Evolutionary conservation across 352 stramenopile genomes (phyloP).

Genomic region (Globisporangium paddicum): DNA sequence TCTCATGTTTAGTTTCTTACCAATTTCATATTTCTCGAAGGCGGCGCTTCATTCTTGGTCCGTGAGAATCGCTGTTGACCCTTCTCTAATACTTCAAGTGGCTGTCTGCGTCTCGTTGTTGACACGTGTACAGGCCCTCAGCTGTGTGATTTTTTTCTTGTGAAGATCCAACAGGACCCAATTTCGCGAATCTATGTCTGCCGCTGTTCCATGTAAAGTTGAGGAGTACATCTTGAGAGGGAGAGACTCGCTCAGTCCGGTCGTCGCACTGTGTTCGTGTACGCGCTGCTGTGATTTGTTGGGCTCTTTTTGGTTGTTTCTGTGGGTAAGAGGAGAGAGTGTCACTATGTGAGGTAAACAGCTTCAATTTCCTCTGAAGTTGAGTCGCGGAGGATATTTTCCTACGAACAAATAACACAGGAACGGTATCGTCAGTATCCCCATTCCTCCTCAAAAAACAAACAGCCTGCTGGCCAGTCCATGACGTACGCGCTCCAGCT

Average conservation of each 20-base stretch:
- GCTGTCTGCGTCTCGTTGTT: not conserved
- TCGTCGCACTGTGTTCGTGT: too few relatives aligned
- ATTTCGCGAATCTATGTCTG: too few relatives aligned
- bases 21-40: constrained; percentile 1
- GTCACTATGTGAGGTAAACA: constrained; percentile 66
- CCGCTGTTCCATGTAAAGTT: too few relatives aligned
- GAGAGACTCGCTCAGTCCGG: too few relatives aligned
- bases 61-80: not conserved
- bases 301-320: too few relatives aligned
- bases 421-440: not conserved
- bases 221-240: too few relatives aligned
- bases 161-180: too few relatives aligned
- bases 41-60: not conserved
- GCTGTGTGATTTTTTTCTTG: too few relatives aligned
- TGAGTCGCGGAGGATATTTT: constrained; percentile 82
- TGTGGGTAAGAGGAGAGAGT: too few relatives aligned
- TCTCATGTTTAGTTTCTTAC: not conserved
- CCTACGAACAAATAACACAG: constrained; percentile 26
- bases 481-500: constrained; percentile 69
- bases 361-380: constrained; percentile 82
- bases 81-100: not conserved
- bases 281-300: too few relatives aligned
- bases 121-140: too few relatives aligned
- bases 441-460: not conserved
- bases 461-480: too few relatives aligned